Base-by-base conservation (phyloP, 192 early-diverging fungal genomes). In the Backusella sp. region DNA sequence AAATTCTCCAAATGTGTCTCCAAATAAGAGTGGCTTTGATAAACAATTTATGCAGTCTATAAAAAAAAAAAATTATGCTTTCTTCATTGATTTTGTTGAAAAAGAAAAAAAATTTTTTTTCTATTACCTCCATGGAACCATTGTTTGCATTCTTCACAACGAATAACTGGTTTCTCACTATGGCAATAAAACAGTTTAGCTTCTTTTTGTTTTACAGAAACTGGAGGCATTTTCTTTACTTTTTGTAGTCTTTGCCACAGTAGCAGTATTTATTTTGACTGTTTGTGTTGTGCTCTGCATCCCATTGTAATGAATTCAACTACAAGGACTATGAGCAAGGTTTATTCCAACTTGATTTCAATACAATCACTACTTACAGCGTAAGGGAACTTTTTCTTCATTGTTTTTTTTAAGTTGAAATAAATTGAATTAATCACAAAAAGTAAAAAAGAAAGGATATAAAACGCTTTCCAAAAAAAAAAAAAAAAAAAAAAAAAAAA, bases 1-100 rank as follows among this genome's bases (percentile, higher is more conserved):
- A 78, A 94, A 96, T 36, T 82, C 86, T 78, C 90, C 92, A 75
- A 95, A 96, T 56, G 76, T 80, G 77, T 96, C 95, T 14, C 92
- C 94, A 39, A 79, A 80, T 9, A 96, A 77, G 17, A 92, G 79
- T 36, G 87, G 90, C 36, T 83, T 83, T 41, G 85, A 82, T 42
- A 91, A 23, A 66, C 84, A 90, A 11, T 76, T 72, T 0, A 94
- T 87, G 75, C 94, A 96, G 34, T 85, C 91, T 93, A 82, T 12
- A 19, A 15, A 30, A 59, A 19, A 66, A 66, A 62, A 62, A 37
- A 59, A 37, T 6, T 74, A 42, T 39, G 12, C 49, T 15, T 42
- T 32, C 28, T 62, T 62, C 26, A 62, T 28, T 62, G 6, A 62
- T 26, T 32, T 7, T 26, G 26, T 3, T 28, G 11, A 46, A 69